These are phyloP conservation scores for Trebouxia sp. DNA, from an alignment of 139 green algal genomes.

Conservation along the genomic window DNA sequence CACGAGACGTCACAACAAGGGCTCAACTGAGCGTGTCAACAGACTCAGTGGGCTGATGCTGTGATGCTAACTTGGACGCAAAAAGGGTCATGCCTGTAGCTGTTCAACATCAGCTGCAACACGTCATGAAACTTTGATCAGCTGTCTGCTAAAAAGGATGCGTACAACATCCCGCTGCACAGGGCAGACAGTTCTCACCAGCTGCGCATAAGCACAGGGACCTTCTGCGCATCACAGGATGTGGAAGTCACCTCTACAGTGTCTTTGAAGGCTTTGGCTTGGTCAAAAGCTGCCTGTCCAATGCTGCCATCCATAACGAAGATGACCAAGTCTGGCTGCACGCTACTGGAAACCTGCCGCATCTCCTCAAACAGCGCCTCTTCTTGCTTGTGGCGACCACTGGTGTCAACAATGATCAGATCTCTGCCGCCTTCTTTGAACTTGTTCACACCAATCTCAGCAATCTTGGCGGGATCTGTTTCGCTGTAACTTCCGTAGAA, in stretches of 20 bases:
- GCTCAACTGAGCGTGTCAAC: too few species aligned
- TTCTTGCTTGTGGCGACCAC: slow-evolving; percentile 96
- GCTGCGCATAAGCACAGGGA: too few species aligned
- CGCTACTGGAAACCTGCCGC: slow-evolving; percentile 67
- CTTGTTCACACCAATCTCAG: slow-evolving; percentile 84
- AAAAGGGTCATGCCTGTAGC: too few species aligned
- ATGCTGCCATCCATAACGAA: slow-evolving; percentile 99
- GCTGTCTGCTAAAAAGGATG: too few species aligned
- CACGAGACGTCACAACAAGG: too few species aligned
- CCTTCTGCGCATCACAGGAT: too few species aligned
- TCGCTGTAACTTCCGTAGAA: slow-evolving; percentile 94
- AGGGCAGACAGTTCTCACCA: too few species aligned
- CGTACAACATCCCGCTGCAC: too few species aligned
- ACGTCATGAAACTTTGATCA: too few species aligned
- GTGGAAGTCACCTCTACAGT: slow-evolving; percentile 81
- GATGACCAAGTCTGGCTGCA: slow-evolving; percentile 87
- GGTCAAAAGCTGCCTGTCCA: slow-evolving; percentile 95
- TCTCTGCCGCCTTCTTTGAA: slow-evolving; percentile 77
- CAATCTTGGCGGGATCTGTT: slow-evolving; percentile 95
- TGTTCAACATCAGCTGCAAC: too few species aligned
- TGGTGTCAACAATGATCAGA: slow-evolving; percentile 99
- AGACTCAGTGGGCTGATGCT: too few species aligned
- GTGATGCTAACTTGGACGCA: too few species aligned
- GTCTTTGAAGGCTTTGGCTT: slow-evolving; percentile 96
- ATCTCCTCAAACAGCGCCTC: slow-evolving; percentile 99